Conservation (phyloP, 805 yeast genomes). For the Yarrowia sp. region DNA sequence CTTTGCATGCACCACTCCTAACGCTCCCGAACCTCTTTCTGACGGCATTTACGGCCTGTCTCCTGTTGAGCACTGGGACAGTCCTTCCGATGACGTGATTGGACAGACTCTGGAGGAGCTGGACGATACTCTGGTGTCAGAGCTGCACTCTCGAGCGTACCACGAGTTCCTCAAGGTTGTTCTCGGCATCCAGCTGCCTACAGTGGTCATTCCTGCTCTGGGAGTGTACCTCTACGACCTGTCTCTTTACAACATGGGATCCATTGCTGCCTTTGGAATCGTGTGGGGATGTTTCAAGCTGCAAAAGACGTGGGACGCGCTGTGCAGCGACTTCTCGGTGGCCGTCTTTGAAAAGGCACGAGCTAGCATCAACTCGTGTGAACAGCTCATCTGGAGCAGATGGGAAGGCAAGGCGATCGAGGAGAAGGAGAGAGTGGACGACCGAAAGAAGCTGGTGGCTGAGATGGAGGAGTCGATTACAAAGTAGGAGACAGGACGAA, state of each 20-base stretch:
- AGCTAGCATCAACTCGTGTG: slow-evolving; percentile 46
- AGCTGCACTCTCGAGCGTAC: slow-evolving; percentile 47
- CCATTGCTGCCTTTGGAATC: slow-evolving; percentile 50
- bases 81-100: slow-evolving; percentile 30
- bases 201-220: slow-evolving; percentile 46
- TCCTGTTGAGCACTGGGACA: slow-evolving; percentile 25
- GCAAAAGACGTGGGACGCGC: slow-evolving; percentile 49
- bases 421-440: slow-evolving; percentile 41
- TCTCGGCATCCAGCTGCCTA: slow-evolving; percentile 51
- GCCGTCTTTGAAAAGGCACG: slow-evolving; percentile 45
- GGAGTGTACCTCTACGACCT: slow-evolving; percentile 48
- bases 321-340: slow-evolving; percentile 44
- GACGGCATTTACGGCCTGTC: slow-evolving; percentile 11
- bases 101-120: slow-evolving; percentile 39
- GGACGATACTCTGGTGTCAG: slow-evolving; percentile 40
- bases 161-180: slow-evolving; percentile 42
- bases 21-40: slow-evolving; percentile 12
- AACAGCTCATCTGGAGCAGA: slow-evolving; percentile 46
- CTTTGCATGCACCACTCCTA: slow-evolving; percentile 38
- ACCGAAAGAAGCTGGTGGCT: slow-evolving; percentile 40
- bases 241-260: slow-evolving; percentile 49
- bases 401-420: slow-evolving; percentile 48
- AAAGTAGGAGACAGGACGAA: neutral
- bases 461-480: slow-evolving; percentile 38
- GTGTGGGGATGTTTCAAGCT: slow-evolving; percentile 50